Evolutionary conservation across 2,329 filamentous ascomycete genomes (phyloP).

Genomic region (Acrodontium crateriforme): DNA sequence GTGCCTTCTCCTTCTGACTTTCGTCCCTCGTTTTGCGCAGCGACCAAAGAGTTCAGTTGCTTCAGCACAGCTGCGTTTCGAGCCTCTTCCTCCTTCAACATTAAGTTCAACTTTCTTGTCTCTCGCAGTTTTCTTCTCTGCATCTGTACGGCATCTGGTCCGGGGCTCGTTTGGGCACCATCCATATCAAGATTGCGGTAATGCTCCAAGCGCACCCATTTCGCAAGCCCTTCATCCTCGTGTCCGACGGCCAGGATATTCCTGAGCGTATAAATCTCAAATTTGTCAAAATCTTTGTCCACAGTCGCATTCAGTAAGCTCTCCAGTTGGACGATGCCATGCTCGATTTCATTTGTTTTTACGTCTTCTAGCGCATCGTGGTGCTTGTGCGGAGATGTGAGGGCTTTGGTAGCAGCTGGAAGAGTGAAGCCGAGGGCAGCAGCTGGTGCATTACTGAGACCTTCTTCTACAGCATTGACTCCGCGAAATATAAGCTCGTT

Average conservation of each 20-base stretch:
- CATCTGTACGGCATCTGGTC: slow-evolving; percentile 53
- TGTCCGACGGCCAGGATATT: slow-evolving; percentile 47
- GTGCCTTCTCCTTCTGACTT: slow-evolving; percentile 4
- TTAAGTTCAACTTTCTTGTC: slow-evolving; percentile 59
- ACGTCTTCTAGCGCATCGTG: slow-evolving; percentile 23
- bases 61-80: slow-evolving; percentile 59
- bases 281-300: slow-evolving; percentile 37
- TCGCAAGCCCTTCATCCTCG: slow-evolving; percentile 43
- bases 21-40: slow-evolving; percentile 19
- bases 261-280: slow-evolving; percentile 68
- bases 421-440: slow-evolving; percentile 61
- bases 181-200: slow-evolving; percentile 47
- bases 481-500: slow-evolving; percentile 88
- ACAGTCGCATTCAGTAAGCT: slow-evolving; percentile 36
- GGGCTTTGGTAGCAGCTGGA: neutral
- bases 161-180: slow-evolving; percentile 33
- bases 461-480: slow-evolving; percentile 73
- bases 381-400: neutral
- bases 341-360: slow-evolving; percentile 53
- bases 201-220: slow-evolving; percentile 71
- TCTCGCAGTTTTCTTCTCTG: slow-evolving; percentile 64
- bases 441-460: slow-evolving; percentile 60
- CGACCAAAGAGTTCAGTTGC: slow-evolving; percentile 47
- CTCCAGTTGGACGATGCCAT: slow-evolving; percentile 46
- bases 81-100: slow-evolving; percentile 54